Percentiles rank a stretch among this genome's conserved stretches.
Conservation (phyloP, 257 asterid genomes). For the Leptodermis oblonga region DNA sequence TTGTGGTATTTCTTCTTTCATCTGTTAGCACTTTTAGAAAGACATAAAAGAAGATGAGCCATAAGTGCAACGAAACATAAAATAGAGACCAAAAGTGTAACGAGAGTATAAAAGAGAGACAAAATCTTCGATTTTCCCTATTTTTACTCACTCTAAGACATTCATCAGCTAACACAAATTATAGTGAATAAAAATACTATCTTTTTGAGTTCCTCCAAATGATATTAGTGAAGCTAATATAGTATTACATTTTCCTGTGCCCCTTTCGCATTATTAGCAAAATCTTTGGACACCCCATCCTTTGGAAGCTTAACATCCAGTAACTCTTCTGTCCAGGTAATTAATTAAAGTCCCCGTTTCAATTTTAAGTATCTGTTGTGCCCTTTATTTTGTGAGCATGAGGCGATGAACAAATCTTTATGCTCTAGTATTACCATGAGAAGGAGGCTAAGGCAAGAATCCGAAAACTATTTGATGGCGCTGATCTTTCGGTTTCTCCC, state of each 20-base stretch:
- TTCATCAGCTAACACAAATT: too few species aligned
- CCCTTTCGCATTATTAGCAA: constrained; percentile 23
- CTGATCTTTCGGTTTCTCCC: constrained; percentile 60
- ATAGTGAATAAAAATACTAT: too few species aligned
- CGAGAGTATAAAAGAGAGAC: too few species aligned
- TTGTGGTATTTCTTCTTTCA: too few species aligned
- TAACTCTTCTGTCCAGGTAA: constrained; percentile 25
- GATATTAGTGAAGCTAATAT: not conserved
- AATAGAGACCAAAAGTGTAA: too few species aligned
- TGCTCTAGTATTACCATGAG: constrained; percentile 37
- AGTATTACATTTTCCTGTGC: constrained; percentile 23
- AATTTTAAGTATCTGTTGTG: not conserved
- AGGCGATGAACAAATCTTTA: constrained; percentile 7
- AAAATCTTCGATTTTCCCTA: too few species aligned
- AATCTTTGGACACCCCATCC: constrained; percentile 33
- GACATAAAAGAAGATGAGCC: too few species aligned
- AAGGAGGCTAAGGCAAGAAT: constrained; percentile 55
- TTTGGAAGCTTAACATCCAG: constrained; percentile 24
- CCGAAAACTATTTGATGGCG: constrained; percentile 37
- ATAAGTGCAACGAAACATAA: too few species aligned
- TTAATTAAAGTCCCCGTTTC: constrained; percentile 11
- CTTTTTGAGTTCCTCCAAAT: too few species aligned
- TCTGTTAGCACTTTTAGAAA: too few species aligned
- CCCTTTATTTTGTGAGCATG: not conserved
- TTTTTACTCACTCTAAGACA: too few species aligned